Conservation (phyloP, 768 basidiomycete genomes). For the Tricholomella constricta region DNA sequence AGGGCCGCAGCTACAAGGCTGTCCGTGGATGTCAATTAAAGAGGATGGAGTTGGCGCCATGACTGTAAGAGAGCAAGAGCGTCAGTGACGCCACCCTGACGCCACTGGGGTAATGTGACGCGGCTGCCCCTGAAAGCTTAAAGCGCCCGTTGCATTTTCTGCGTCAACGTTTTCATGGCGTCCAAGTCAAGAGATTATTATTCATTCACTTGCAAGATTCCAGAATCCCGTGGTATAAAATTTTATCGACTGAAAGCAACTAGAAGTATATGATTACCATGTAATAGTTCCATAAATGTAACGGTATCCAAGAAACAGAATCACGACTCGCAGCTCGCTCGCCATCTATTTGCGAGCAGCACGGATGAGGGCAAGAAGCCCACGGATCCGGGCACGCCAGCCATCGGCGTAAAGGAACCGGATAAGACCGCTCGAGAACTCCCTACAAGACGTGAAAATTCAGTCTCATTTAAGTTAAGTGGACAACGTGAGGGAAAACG, state of each 20-base stretch:
- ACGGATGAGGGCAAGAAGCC: slow-evolving; percentile 38
- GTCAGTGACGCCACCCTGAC: too few relatives aligned
- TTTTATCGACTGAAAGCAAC: background rate
- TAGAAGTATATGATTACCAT: background rate
- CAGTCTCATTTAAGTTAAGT: background rate
- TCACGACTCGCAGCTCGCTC: background rate
- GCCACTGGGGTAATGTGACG: too few relatives aligned
- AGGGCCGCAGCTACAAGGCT: too few relatives aligned
- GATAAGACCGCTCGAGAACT: slow-evolving; percentile 50
- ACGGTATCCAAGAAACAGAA: background rate
- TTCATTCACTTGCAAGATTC: background rate
- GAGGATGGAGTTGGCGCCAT: too few relatives aligned
- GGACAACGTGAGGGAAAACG: background rate
- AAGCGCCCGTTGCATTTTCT: too few relatives aligned
- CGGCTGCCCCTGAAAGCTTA: too few relatives aligned
- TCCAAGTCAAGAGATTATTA: background rate
- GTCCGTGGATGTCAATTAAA: too few relatives aligned
- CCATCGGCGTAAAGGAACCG: slow-evolving; percentile 55
- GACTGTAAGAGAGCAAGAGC: too few relatives aligned
- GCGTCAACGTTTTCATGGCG: too few relatives aligned
- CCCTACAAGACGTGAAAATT: slow-evolving; percentile 34
- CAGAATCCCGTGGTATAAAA: background rate
- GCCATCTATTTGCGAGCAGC: slow-evolving; percentile 32
- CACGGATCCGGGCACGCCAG: slow-evolving; percentile 49
- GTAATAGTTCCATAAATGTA: background rate